Evolutionary conservation across 371 early-diverging fungal species (phyloP), one percentile per base, ranked within the genome.

Genomic region (Lichtheimia corymbifera): DNA sequence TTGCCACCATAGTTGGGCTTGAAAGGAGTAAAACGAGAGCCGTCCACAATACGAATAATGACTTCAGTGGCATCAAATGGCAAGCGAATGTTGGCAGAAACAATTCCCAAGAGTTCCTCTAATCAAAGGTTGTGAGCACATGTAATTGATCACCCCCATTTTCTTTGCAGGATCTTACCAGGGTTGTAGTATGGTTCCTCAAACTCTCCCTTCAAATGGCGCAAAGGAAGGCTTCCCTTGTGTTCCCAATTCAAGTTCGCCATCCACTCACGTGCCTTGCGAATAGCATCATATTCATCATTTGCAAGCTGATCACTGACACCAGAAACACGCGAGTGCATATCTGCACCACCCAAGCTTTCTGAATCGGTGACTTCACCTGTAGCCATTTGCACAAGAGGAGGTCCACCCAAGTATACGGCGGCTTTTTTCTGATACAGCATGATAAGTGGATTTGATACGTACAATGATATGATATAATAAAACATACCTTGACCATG

Each of bases 311-410:
- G 87, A 49, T 89, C 89, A 20, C 87, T 79, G 1, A 85, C 77
- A 53, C 87, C 88, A 13, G 87, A 88, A 49, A 82, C 73, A 43
- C 88, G 79, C 30, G 85, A 83, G 59, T 91, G 91, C 91, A 91
- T 91, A 55, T 86, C 85, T 12, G 90, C 91, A 7, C 91, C 91
- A 52, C 91, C 91, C 2, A 91, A 64, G 59, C 82, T 83, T 62
- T 91, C 91, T 1, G 86, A 83, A 68, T 88, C 89, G 2, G 85
- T 83, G 5, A 86, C 66, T 71, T 91, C 91, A 52, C 90, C 90
- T 0, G 90, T 91, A 4, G 91, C 91, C 88, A 89, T 88, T 64
- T 88, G 79, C 18, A 91, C 91, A 40, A 91, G 63, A 15, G 91
- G 91, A 17, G 91, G 91, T 7, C 91, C 91, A 43, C 90, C 91